Conservation (phyloP, 2,329 filamentous ascomycete genomes). For the Lanzia echinophila region DNA sequence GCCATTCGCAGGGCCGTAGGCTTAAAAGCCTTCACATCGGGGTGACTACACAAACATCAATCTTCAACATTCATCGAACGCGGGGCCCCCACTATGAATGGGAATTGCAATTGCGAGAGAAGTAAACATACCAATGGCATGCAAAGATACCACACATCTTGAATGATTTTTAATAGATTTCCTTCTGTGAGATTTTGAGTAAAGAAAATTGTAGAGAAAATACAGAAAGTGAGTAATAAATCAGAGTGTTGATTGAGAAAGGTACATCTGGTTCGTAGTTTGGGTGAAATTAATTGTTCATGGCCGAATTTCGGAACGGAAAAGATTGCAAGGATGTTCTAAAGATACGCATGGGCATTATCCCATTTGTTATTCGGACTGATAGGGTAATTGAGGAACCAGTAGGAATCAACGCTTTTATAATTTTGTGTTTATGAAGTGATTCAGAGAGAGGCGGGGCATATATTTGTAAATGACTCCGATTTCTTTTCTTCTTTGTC, state of each 20-base stretch:
- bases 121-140: slow-evolving; percentile 52
- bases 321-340: neutral
- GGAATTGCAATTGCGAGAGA: neutral
- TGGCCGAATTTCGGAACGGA: neutral
- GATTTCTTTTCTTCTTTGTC: neutral
- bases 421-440: neutral
- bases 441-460: neutral
- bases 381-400: neutral
- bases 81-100: slow-evolving; percentile 12
- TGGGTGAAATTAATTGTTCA: neutral
- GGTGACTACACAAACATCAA: slow-evolving; percentile 44
- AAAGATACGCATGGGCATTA: neutral
- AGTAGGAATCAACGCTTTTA: neutral
- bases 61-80: slow-evolving; percentile 34
- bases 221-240: neutral
- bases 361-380: neutral
- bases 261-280: neutral
- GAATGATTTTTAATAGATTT: neutral
- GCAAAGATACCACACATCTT: slow-evolving; percentile 57
- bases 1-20: slow-evolving; percentile 86
- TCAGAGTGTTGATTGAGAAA: neutral
- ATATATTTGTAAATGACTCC: neutral
- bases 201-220: neutral
- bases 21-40: slow-evolving; percentile 95
- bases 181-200: neutral